phyloP scores from a whole-genome alignment of 257 asterid species.

The Oldenlandia corymbosa region DNA sequence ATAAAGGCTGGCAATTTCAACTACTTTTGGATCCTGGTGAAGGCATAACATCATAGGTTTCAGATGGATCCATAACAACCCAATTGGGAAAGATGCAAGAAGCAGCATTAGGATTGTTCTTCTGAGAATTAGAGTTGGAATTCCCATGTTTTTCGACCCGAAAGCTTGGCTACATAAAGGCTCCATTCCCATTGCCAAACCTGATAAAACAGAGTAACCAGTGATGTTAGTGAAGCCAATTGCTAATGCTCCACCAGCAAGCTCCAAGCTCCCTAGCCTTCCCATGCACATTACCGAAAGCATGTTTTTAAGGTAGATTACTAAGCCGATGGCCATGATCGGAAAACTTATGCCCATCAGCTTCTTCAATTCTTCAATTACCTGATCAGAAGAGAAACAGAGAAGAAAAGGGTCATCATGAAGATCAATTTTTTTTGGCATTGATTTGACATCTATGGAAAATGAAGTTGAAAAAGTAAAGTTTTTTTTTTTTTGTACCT shows the following conservation, averaged over 20 bases:
- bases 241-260: conserved; percentile 97
- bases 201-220: conserved; percentile 84
- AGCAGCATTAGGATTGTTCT: conserved; percentile 63
- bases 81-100: conserved; percentile 67
- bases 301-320: conserved; percentile 78
- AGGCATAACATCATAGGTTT: conserved; percentile 71
- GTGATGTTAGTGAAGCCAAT: conserved; percentile 92
- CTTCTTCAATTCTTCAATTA: conserved; percentile 65
- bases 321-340: conserved; percentile 65
- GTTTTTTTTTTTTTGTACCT: conserved; percentile 47
- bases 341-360: conserved; percentile 61
- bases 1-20: conserved; percentile 62
- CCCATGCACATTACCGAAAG: conserved; percentile 85
- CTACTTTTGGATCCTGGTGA: conserved; percentile 72
- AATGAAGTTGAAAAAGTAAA: conserved; percentile 20
- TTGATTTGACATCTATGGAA: too few species aligned
- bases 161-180: conserved; percentile 91
- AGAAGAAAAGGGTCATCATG: conserved; percentile 1
- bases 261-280: conserved; percentile 77
- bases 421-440: too few species aligned
- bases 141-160: conserved; percentile 64
- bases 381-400: conserved; percentile 37
- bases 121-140: conserved; percentile 51
- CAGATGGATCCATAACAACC: conserved; percentile 62
- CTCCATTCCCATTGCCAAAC: conserved; percentile 95